Percentiles rank a stretch among this genome's conserved stretches.
Conservation (phyloP, 2,329 filamentous ascomycete species). For the Pseudogymnoascus sp. region DNA sequence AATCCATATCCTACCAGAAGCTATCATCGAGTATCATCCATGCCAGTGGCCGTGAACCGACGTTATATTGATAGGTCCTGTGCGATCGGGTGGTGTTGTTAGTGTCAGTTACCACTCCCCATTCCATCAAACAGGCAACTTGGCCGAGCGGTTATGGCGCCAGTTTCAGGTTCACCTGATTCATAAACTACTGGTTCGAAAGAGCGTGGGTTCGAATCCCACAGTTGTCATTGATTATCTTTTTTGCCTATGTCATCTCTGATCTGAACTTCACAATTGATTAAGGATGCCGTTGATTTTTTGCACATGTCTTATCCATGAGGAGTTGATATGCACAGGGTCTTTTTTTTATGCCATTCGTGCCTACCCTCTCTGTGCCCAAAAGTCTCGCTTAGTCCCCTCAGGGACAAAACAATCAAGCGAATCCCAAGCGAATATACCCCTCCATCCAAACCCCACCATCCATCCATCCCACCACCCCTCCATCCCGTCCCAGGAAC, state of each 20-base stretch:
- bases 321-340: background rate
- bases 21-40: too few species aligned
- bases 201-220: slow-evolving; percentile 31
- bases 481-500: background rate
- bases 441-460: slow-evolving; percentile 4
- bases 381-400: background rate
- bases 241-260: slow-evolving; percentile 4
- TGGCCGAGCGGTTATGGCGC: slow-evolving; percentile 33
- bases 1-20: too few species aligned
- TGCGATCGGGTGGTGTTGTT: background rate
- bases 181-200: slow-evolving; percentile 21
- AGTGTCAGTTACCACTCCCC: background rate
- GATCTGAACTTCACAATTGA: background rate
- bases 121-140: slow-evolving; percentile 18
- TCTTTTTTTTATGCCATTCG: background rate
- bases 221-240: slow-evolving; percentile 21
- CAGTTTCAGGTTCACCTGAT: slow-evolving; percentile 27
- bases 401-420: background rate
- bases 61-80: too few species aligned
- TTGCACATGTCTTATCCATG: background rate
- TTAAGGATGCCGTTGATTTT: background rate
- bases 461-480: background rate
- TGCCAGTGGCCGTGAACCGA: too few species aligned
- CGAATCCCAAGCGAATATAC: background rate
- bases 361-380: background rate